A percentile compares a stretch with the other conserved stretches of the same genome.
phyloP scores from a whole-genome alignment of 768 basidiomycete species.

The Mycena kentingensis region DNA sequence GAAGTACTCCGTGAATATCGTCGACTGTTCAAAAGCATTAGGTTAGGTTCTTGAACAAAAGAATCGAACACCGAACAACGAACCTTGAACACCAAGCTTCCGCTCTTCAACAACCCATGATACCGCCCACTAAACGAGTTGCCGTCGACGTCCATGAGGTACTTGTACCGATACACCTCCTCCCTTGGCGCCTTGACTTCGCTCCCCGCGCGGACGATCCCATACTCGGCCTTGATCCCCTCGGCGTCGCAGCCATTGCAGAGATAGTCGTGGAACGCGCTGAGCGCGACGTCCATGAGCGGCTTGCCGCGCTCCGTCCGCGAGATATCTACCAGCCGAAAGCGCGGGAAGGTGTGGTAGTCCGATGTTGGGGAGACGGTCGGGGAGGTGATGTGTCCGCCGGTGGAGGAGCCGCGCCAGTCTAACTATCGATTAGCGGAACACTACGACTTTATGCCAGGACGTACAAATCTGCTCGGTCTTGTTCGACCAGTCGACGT shows the following conservation, averaged over 20 bases:
- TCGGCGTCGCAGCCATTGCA: background rate
- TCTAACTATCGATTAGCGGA: background rate
- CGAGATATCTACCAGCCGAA: background rate
- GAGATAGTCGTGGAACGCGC: background rate
- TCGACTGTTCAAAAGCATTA: background rate
- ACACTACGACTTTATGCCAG: background rate
- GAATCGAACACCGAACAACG: no score
- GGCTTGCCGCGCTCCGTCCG: background rate
- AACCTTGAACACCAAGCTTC: background rate
- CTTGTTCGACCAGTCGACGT: background rate
- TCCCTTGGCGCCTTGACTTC: background rate
- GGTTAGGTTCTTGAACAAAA: no score
- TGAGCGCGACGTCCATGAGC: background rate
- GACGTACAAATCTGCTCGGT: background rate
- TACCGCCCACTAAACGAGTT: background rate
- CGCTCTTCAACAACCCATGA: background rate
- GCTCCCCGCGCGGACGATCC: background rate
- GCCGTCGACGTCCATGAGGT: background rate
- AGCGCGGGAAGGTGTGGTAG: background rate
- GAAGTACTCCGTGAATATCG: conserved; percentile 1
- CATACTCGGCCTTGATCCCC: background rate
- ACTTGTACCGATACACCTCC: conserved; percentile 3
- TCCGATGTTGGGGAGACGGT: no score
- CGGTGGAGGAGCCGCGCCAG: conserved; percentile 1
- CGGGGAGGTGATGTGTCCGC: background rate